Conservation (phyloP, 2,329 filamentous ascomycete species). For the Aureobasidium zeae region DNA sequence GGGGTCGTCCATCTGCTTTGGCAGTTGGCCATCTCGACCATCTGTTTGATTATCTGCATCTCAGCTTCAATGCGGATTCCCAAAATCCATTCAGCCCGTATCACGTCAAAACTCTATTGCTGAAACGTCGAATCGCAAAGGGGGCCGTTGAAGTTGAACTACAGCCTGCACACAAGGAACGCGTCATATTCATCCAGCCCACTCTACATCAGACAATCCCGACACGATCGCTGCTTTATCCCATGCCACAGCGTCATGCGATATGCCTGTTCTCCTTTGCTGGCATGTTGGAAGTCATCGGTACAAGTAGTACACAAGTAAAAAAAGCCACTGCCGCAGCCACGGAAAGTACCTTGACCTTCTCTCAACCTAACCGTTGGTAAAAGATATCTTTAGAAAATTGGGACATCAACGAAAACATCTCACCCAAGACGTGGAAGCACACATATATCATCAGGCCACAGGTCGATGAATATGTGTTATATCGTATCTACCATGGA, state of each 20-base stretch:
- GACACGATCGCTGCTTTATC: neutral
- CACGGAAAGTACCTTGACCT: neutral
- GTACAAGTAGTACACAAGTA: conserved; percentile 1
- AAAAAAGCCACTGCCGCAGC: conserved; percentile 9
- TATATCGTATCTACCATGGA: too few species aligned
- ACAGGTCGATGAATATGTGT: too few species aligned
- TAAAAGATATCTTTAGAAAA: too few species aligned
- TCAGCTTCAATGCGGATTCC: neutral
- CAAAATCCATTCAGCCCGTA: conserved; percentile 1
- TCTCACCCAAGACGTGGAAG: too few species aligned
- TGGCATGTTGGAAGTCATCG: neutral
- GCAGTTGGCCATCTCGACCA: neutral
- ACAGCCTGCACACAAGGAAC: conserved; percentile 11
- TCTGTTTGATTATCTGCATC: conserved; percentile 9
- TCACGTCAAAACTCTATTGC: conserved; percentile 9
- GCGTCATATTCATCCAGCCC: neutral
- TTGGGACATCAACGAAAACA: too few species aligned
- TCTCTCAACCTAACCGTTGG: conserved; percentile 1
- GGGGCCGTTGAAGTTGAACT: conserved; percentile 4
- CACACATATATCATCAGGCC: too few species aligned
- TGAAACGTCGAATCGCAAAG: conserved; percentile 14
- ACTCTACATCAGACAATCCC: neutral
- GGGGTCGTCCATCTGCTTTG: neutral
- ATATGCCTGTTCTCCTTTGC: conserved; percentile 3
- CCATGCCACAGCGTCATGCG: conserved; percentile 8